Conservation (phyloP, 805 yeast genomes). For the Starmera pachycereana region DNA sequence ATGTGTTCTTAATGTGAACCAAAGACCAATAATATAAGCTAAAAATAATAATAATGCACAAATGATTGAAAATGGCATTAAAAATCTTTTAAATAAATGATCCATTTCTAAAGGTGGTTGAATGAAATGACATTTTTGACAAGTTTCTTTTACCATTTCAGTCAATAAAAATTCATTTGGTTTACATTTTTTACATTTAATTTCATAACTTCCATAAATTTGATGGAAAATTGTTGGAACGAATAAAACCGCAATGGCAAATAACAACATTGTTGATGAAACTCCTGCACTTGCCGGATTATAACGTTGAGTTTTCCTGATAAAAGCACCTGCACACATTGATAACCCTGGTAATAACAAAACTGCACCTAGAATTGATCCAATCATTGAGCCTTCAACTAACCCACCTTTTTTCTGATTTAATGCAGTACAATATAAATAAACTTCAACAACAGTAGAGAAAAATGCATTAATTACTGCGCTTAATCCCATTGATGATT, state of each 20-base stretch:
- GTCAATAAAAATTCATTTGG: conserved; percentile 2
- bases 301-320: conserved; percentile 86
- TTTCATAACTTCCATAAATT: conserved; percentile 79
- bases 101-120: conserved; percentile 72
- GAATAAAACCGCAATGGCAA: conserved; percentile 83
- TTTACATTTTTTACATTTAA: conserved; percentile 54
- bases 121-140: conserved; percentile 63
- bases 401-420: conserved; percentile 75
- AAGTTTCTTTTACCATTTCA: conserved; percentile 26
- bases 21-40: conserved; percentile 80
- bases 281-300: conserved; percentile 97
- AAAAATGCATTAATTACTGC: conserved; percentile 97
- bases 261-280: conserved; percentile 88
- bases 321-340: conserved; percentile 96
- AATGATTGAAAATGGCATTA: conserved; percentile 72
- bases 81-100: conserved; percentile 49
- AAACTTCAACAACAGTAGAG: conserved; percentile 91
- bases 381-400: conserved; percentile 94
- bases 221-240: conserved; percentile 88
- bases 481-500: conserved; percentile 97
- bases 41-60: conserved; percentile 75
- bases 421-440: conserved; percentile 84
- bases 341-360: conserved; percentile 85
- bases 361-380: conserved; percentile 89
- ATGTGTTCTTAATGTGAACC: conserved; percentile 91